phyloP scores from a whole-genome alignment of 2,329 filamentous ascomycete species.

The Aspergillus fumigatus region DNA sequence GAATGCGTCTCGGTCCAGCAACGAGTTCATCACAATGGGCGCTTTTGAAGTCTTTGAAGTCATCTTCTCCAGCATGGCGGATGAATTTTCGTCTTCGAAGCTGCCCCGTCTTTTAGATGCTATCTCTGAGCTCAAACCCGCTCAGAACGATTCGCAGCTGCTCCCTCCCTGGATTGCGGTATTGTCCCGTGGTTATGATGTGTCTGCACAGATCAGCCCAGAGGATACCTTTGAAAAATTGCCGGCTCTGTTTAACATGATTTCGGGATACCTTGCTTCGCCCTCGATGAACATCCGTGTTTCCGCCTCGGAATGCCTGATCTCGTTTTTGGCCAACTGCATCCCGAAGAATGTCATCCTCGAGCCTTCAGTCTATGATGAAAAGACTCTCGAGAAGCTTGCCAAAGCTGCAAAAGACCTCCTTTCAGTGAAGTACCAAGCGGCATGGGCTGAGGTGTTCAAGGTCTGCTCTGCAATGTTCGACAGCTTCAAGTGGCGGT shows the following conservation, averaged over 20 bases:
- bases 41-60: conserved; percentile 97
- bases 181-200: conserved; percentile 87
- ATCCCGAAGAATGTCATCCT: conserved; percentile 77
- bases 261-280: conserved; percentile 77
- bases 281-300: conserved; percentile 89
- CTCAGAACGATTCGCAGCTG: conserved; percentile 88
- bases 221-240: conserved; percentile 90
- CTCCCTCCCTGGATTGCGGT: conserved; percentile 97
- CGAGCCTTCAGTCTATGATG: conserved; percentile 87
- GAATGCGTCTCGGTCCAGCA: conserved; percentile 81
- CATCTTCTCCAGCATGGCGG: conserved; percentile 87
- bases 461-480: conserved; percentile 83
- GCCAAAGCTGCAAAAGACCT: conserved; percentile 66
- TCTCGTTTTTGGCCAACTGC: conserved; percentile 89
- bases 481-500: conserved; percentile 77
- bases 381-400: conserved; percentile 80
- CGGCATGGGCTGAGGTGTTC: conserved; percentile 93
- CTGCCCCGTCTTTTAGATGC: conserved; percentile 84
- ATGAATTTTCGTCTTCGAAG: conserved; percentile 83
- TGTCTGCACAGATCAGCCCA: conserved; percentile 80
- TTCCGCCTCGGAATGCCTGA: conserved; percentile 89
- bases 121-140: conserved; percentile 85
- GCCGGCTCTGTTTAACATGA: conserved; percentile 75
- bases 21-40: conserved; percentile 93
- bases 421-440: conserved; percentile 85